Base-by-base conservation (phyloP, 2,329 filamentous ascomycete species). In the Alternaria gansuensis region DNA sequence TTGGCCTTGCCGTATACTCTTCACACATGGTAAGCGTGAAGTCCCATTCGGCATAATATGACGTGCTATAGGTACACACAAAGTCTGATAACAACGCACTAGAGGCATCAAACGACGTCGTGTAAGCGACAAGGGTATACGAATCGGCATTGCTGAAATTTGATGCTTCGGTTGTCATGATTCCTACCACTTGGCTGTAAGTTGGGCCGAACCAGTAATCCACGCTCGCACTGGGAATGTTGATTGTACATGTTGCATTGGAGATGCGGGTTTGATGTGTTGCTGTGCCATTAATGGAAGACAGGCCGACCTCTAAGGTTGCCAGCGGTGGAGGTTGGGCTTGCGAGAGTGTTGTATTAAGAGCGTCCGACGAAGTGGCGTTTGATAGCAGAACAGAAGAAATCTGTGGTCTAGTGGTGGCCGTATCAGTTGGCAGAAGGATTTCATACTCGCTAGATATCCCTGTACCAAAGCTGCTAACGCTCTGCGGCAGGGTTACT, bases 131-230 rank as follows among this genome's bases (percentile, higher is more conserved):
- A 31, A 69, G 53, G 3, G 69, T 70, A 34, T 69, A 71, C 0
- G 60, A 65, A 1, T 51, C 39, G 8, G 45, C 33, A 2, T 69
- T 54, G 1, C 66, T 70, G 39, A 63, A 68, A 28, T 72, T 75
- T 5, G 46, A 54, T 36, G 41, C 59, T 23, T 46, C 34, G 13
- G 39, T 62, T 2, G 62, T 70, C 45, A 74, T 63, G 0, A 66
- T 73, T 7, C 64, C 71, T 0, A 71, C 34, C 11, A 40, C 26
- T 37, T 65, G 60, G 24, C 59, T 65, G 43, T 69, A 76, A 9
- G 69, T 74, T 4, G 72, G 65, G 14, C 65, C 64, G 51, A 66
- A 75, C 75, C 75, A 77, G 66, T 69, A 77, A 45, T 75, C 64
- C 45, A 77, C 60, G 54, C 59, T 71, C 14, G 74, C 75, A 45